A percentile compares a stretch with the other conserved stretches of the same genome.
These are phyloP conservation scores for Neospermospora avenae DNA, from an alignment of 2,329 filamentous ascomycete genomes.

Conservation along the genomic window DNA sequence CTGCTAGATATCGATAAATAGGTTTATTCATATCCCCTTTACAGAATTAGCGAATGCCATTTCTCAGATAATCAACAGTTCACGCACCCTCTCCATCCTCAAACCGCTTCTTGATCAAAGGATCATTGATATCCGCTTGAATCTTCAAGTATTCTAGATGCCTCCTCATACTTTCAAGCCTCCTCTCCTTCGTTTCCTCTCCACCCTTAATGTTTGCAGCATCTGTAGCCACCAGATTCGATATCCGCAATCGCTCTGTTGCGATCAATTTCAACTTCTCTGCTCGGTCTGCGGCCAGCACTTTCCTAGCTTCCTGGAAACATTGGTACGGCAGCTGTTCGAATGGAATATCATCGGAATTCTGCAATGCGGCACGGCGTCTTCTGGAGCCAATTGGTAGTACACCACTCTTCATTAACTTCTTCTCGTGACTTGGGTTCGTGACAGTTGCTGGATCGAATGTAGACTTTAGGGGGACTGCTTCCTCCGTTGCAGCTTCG, in stretches of 20 bases:
- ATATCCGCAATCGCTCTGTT: conserved; percentile 65
- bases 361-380: conserved; percentile 70
- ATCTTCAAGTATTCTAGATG: conserved; percentile 81
- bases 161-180: conserved; percentile 65
- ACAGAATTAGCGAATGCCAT: conserved; percentile 25
- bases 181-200: conserved; percentile 60
- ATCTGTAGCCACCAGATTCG: conserved; percentile 58
- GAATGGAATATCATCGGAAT: conserved; percentile 68
- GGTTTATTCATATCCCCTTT: conserved; percentile 93
- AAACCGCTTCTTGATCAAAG: conserved; percentile 86
- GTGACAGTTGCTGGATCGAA: conserved; percentile 68
- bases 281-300: conserved; percentile 74
- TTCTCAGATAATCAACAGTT: neutral
- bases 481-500: conserved; percentile 36
- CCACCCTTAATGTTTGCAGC: conserved; percentile 58
- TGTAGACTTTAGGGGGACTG: conserved; percentile 37
- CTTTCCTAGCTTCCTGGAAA: conserved; percentile 90
- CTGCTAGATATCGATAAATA: conserved; percentile 87
- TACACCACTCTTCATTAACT: conserved; percentile 64
- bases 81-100: conserved; percentile 82
- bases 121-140: conserved; percentile 90
- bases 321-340: conserved; percentile 95
- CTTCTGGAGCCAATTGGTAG: conserved; percentile 80
- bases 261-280: conserved; percentile 76
- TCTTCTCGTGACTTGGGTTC: conserved; percentile 60